Base-by-base conservation (phyloP, 192 early-diverging fungal species). In the Dispira simplex region DNA sequence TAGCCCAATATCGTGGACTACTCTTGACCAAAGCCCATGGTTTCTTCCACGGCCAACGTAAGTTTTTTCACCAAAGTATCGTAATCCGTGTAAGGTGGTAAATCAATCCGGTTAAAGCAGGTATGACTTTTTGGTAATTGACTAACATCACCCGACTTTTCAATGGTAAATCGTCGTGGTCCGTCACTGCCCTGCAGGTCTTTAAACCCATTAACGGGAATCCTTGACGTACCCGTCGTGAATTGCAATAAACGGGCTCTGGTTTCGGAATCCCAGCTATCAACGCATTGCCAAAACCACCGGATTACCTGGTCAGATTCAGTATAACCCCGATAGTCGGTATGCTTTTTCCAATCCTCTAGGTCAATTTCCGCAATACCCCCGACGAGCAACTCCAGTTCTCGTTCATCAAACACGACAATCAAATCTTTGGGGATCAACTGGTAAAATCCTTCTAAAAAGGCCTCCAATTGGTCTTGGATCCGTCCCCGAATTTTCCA, bases 301-400 rank as follows among this genome's bases (percentile, higher is more conserved):
- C 89, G 87, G 64, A 96, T 82, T 9, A 92, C 88, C 67, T 93
- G 90, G 74, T 98, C 95, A 26, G 88, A 85, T 71, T 98, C 93
- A n/a, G 88, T 90, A 79, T 93, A 98, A 20, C 93, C 93, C 64
- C 95, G 75, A 67, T 98, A 98, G 70, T 98, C 93, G 1, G 93
- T 98, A 67, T 97, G 81, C 77, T 97, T 98, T 81, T 91, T 93
- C 95, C 95, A 98, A 76, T 98, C 95, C 47, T 95, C 93, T 8
- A 94, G 77, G 75, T 98, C 93, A 64, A 98, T 91, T 64, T 98
- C 93, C 39, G 88, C 88, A 66, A 98, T 85, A 63, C 95, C 95
- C 25, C 95, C 92, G 77, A 98, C 95, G 28, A 98, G 79, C 49
- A 98, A 76, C 86, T 98, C 95, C 56, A 98, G 77, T 79, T 98